phyloP scores from a whole-genome alignment of 148 eudicot species.

The Amaranthus cruentus region DNA sequence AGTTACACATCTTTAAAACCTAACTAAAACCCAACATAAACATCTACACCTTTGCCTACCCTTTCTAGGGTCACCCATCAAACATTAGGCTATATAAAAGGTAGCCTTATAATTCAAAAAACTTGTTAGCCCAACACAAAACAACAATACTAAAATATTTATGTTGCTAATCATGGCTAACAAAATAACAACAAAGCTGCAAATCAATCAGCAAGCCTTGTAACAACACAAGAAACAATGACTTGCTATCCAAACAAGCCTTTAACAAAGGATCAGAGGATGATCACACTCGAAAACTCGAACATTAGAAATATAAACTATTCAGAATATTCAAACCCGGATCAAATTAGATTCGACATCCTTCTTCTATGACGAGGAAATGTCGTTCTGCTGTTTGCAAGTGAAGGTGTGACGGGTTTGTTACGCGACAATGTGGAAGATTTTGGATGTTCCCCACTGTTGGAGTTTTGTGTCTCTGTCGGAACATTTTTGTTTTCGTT shows the following conservation, averaged over 20 bases:
- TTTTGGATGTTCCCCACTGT: slow-evolving; percentile 23
- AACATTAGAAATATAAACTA: background rate
- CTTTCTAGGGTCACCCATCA: slow-evolving; percentile 13
- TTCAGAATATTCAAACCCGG: background rate
- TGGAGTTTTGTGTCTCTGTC: slow-evolving; percentile 34
- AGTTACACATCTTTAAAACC: slow-evolving; percentile 6
- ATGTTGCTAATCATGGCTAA: slow-evolving; percentile 18
- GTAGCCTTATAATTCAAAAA: slow-evolving; percentile 20
- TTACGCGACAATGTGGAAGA: slow-evolving; percentile 23
- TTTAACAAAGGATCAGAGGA: slow-evolving; percentile 8
- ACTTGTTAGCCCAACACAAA: slow-evolving; percentile 7
- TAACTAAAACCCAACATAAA: slow-evolving; percentile 17
- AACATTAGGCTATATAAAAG: slow-evolving; percentile 22
- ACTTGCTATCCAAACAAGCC: slow-evolving; percentile 8
- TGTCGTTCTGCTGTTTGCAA: slow-evolving; percentile 36
- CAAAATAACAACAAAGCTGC: background rate
- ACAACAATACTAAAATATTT: background rate
- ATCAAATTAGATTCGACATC: slow-evolving; percentile 42
- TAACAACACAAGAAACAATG: slow-evolving; percentile 9
- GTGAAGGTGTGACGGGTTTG: slow-evolving; percentile 35
- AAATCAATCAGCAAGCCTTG: slow-evolving; percentile 9
- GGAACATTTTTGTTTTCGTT: slow-evolving; percentile 29
- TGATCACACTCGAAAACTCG: background rate
- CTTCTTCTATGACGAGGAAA: slow-evolving; percentile 55
- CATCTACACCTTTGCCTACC: slow-evolving; percentile 1